These are phyloP conservation scores for Candida sp. DNA, from an alignment of 1,139 yeast species.

Conservation along the genomic window DNA sequence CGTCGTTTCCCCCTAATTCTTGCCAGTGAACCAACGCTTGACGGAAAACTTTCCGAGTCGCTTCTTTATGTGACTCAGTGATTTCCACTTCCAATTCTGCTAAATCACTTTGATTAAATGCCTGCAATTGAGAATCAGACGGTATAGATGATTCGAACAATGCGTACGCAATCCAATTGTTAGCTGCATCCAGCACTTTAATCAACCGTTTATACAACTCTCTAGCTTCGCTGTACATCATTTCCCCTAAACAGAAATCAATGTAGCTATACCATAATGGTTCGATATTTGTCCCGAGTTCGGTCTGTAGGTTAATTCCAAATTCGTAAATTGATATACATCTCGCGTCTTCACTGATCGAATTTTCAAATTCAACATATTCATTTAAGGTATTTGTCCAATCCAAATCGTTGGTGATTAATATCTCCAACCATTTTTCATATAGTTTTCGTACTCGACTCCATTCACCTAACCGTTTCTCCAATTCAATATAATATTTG, in stretches of 20 bases:
- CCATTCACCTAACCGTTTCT: conserved; percentile 60
- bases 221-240: conserved; percentile 58
- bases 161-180: conserved; percentile 67
- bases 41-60: conserved; percentile 55
- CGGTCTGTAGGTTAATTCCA: conserved; percentile 28
- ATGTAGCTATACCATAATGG: conserved; percentile 49
- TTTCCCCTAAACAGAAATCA: conserved; percentile 56
- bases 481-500: conserved; percentile 59
- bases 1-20: conserved; percentile 29
- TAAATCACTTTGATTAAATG: conserved; percentile 36
- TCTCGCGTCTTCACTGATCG: conserved; percentile 68
- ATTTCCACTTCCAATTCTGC: conserved; percentile 52
- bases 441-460: conserved; percentile 75
- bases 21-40: conserved; percentile 50
- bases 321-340: conserved; percentile 59
- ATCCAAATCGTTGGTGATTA: conserved; percentile 39
- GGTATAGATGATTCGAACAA: conserved; percentile 71
- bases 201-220: conserved; percentile 45
- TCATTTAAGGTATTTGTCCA: conserved; percentile 27
- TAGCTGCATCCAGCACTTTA: conserved; percentile 26
- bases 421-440: conserved; percentile 59
- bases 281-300: conserved; percentile 11
- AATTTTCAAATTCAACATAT: conserved; percentile 67
- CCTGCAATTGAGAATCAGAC: conserved; percentile 44
- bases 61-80: conserved; percentile 47